These are phyloP conservation scores for Lentinula sp. DNA, from an alignment of 768 basidiomycete genomes.

Conservation along the genomic window DNA sequence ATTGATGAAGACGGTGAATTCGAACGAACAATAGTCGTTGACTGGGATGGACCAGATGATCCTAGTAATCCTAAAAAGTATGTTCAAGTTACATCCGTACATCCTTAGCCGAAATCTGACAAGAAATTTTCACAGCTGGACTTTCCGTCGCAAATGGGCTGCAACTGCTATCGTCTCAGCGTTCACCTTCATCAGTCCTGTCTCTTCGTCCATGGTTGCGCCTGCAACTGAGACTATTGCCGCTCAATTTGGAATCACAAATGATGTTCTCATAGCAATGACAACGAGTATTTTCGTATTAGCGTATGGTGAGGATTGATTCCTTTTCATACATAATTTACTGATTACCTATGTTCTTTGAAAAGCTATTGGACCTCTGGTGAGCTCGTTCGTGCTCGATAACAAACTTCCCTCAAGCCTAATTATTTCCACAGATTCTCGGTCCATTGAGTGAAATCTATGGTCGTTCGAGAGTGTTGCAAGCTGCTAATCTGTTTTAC, in stretches of 20 bases:
- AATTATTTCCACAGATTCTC: slow-evolving; percentile 22
- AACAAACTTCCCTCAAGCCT: neutral
- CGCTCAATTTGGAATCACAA: slow-evolving; percentile 48
- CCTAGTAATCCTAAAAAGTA: slow-evolving; percentile 56
- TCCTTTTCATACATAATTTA: neutral
- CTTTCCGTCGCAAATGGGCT: slow-evolving; percentile 53
- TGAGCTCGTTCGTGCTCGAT: slow-evolving; percentile 13
- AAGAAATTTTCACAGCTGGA: slow-evolving; percentile 39
- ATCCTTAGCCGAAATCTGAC: neutral
- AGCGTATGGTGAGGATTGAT: slow-evolving; percentile 44
- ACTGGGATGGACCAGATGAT: slow-evolving; percentile 61
- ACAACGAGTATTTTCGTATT: slow-evolving; percentile 54
- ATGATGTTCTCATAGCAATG: slow-evolving; percentile 42
- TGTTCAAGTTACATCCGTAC: slow-evolving; percentile 5
- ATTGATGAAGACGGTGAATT: neutral
- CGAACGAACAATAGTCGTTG: slow-evolving; percentile 28
- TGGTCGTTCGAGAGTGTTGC: slow-evolving; percentile 59
- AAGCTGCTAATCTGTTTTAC: slow-evolving; percentile 58
- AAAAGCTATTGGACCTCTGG: slow-evolving; percentile 48
- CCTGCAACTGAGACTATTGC: slow-evolving; percentile 51
- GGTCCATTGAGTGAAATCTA: slow-evolving; percentile 74
- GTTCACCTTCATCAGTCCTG: slow-evolving; percentile 63
- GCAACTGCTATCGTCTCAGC: slow-evolving; percentile 58
- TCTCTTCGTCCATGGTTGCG: slow-evolving; percentile 73
- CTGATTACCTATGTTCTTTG: neutral